Evolutionary conservation across 352 stramenopile genomes (phyloP).

Genomic region (Globisporangium parvum): DNA sequence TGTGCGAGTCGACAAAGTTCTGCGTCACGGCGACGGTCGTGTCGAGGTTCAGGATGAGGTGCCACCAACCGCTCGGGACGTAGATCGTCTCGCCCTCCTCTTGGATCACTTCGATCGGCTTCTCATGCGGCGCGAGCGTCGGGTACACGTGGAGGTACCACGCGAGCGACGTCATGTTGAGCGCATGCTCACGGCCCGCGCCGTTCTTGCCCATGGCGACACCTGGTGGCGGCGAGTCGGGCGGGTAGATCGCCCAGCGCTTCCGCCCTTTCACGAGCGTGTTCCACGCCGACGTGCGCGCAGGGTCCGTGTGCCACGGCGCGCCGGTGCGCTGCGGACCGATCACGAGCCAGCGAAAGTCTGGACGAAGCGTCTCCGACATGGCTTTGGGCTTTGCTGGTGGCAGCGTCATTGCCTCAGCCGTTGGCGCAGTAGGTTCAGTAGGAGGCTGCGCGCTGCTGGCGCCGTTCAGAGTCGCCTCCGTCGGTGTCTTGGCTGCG

Average conservation of each 20-base stretch:
- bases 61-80: slow-evolving; percentile 97
- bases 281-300: slow-evolving; percentile 95
- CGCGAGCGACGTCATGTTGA: slow-evolving; percentile 75
- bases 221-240: slow-evolving; percentile 65
- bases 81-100: slow-evolving; percentile 95
- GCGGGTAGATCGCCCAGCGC: slow-evolving; percentile 94
- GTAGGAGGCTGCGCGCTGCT: no score
- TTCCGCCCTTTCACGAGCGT: slow-evolving; percentile 92
- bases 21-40: slow-evolving; percentile 94
- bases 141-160: slow-evolving; percentile 87
- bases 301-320: slow-evolving; percentile 93
- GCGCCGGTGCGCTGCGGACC: slow-evolving; percentile 84
- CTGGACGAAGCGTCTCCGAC: slow-evolving; percentile 40
- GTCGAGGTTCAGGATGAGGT: slow-evolving; percentile 95
- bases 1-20: slow-evolving; percentile 92
- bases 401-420: neutral
- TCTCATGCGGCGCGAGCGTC: slow-evolving; percentile 61
- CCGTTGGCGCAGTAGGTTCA: neutral
- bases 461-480: no score
- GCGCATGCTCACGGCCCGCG: slow-evolving; percentile 43
- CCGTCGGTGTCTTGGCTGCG: no score
- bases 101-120: slow-evolving; percentile 82
- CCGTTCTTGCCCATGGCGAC: slow-evolving; percentile 49
- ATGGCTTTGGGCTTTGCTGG: neutral
- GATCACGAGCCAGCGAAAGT: slow-evolving; percentile 84